Evolutionary conservation across 345 rosid species (phyloP).

Genomic region (Sisymbrium irio): DNA sequence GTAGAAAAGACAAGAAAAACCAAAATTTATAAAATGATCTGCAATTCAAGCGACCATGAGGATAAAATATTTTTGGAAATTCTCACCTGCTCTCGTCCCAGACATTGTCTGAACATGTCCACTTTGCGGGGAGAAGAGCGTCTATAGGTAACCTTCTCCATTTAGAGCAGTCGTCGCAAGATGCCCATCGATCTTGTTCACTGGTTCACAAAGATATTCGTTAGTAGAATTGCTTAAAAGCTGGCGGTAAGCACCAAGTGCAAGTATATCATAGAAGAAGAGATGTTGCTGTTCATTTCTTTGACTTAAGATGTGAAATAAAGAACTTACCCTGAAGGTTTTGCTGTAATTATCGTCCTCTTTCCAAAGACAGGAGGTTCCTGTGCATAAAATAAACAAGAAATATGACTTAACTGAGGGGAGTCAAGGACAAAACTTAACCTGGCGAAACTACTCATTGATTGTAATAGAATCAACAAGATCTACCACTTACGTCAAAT

Average conservation of each 20-base stretch:
- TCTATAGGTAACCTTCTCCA: constrained; percentile 78
- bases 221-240: constrained; percentile 8
- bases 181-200: constrained; percentile 77
- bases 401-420: constrained; percentile 23
- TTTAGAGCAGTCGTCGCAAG: constrained; percentile 81
- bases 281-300: neutral
- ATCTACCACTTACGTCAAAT: constrained; percentile 60
- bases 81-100: constrained; percentile 71
- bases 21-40: neutral
- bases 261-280: constrained; percentile 1
- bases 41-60: neutral
- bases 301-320: neutral
- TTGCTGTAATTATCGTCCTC: constrained; percentile 59
- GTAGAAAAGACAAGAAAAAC: neutral
- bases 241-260: neutral
- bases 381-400: constrained; percentile 43
- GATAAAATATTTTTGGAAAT: neutral
- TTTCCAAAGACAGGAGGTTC: constrained; percentile 94
- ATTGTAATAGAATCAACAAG: neutral
- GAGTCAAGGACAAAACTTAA: neutral
- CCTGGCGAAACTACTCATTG: neutral
- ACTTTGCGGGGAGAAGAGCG: constrained; percentile 69
- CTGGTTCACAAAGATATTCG: constrained; percentile 34
- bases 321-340: constrained; percentile 59
- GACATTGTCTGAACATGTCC: constrained; percentile 72